These are phyloP conservation scores for Citrus mangshanensis DNA, from an alignment of 345 rosid species.

Conservation along the genomic window DNA sequence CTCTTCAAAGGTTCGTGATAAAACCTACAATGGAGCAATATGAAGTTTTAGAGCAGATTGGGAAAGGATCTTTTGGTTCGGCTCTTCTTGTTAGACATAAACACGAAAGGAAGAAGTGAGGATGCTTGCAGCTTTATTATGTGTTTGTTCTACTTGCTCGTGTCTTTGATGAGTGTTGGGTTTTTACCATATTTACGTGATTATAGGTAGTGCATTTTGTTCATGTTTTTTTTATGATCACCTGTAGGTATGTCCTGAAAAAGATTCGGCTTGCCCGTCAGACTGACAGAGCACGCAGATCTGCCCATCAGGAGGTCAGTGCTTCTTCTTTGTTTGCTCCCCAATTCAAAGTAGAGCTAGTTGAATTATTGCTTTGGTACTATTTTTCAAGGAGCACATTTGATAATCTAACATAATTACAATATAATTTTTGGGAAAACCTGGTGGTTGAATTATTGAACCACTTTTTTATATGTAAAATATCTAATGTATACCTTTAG, in stretches of 20 bases:
- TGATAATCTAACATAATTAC: background rate
- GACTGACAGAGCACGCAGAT: slow-evolving; percentile 87
- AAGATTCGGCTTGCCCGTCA: slow-evolving; percentile 96
- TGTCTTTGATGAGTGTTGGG: background rate
- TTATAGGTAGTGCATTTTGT: background rate
- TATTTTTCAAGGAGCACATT: background rate
- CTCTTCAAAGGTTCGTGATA: background rate
- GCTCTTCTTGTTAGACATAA: slow-evolving; percentile 97
- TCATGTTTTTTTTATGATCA: slow-evolving; percentile 7
- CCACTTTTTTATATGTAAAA: background rate
- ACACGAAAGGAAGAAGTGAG: slow-evolving; percentile 88
- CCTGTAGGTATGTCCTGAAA: slow-evolving; percentile 76
- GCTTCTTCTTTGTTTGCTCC: background rate
- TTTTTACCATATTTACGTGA: slow-evolving; percentile 6
- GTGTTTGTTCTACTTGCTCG: background rate
- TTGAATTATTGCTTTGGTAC: background rate
- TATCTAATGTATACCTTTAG: background rate
- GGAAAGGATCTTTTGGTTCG: slow-evolving; percentile 95
- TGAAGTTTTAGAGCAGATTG: slow-evolving; percentile 87
- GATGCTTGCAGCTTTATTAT: slow-evolving; percentile 4
- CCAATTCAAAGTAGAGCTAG: background rate
- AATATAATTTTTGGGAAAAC: background rate
- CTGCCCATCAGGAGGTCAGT: slow-evolving; percentile 92
- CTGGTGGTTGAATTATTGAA: background rate
- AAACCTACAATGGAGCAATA: slow-evolving; percentile 72